Conservation (phyloP, 169 alveolate genomes). For the Cryptosporidium sp. region DNA sequence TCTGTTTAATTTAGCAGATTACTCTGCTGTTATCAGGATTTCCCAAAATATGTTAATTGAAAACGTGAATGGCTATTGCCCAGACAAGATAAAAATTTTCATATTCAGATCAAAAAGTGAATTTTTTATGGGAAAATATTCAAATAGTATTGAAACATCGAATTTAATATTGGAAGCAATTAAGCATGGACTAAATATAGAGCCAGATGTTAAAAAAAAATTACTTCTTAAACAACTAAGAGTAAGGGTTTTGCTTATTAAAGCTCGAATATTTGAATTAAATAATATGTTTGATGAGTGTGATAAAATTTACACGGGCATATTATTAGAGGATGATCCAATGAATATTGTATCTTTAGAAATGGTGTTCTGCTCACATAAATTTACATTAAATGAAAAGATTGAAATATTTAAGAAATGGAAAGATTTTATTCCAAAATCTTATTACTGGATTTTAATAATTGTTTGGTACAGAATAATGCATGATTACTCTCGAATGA, state of each 20-base stretch:
- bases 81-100: neutral
- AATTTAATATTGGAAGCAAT: neutral
- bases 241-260: constrained; percentile 5
- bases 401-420: constrained; percentile 38
- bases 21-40: constrained; percentile 52
- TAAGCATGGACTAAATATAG: neutral
- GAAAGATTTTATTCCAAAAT: constrained; percentile 18
- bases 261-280: constrained; percentile 62
- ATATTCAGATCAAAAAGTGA: constrained; percentile 61
- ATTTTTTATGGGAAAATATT: constrained; percentile 31
- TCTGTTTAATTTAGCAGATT: constrained; percentile 43
- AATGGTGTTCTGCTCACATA: constrained; percentile 34
- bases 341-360: constrained; percentile 28
- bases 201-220: neutral
- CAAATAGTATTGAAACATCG: constrained; percentile 42
- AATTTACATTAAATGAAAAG: neutral
- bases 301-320: constrained; percentile 5
- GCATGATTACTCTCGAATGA: constrained; percentile 30
- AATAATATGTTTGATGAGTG: constrained; percentile 33
- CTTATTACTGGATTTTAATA: constrained; percentile 9
- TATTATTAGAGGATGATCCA: constrained; percentile 48
- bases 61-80: neutral
- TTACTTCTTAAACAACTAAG: constrained; percentile 23
- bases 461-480: constrained; percentile 24
- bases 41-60: neutral